Evolutionary conservation across 2,329 filamentous ascomycete genomes (phyloP).

Genomic region (Shiraia bambusicola): DNA sequence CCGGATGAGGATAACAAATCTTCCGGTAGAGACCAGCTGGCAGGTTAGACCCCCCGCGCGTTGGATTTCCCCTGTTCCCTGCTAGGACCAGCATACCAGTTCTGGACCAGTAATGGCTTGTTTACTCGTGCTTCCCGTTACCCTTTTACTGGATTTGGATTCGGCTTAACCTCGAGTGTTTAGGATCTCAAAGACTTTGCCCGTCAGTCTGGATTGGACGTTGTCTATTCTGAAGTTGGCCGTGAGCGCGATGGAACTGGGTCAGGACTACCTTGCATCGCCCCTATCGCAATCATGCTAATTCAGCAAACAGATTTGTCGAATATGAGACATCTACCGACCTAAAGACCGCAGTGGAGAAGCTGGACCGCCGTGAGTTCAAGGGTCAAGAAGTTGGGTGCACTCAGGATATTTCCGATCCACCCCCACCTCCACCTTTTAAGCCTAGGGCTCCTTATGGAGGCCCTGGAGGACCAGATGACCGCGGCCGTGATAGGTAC

Average conservation of each 20-base stretch:
- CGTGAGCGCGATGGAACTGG: conserved; percentile 91
- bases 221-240: conserved; percentile 95
- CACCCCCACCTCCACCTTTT: conserved; percentile 40
- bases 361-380: conserved; percentile 90
- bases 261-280: conserved; percentile 56
- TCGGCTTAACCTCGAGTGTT: conserved; percentile 77
- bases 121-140: conserved; percentile 35
- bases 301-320: conserved; percentile 72
- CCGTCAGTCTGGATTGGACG: conserved; percentile 91
- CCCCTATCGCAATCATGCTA: conserved; percentile 4
- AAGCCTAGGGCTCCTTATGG: conserved; percentile 39
- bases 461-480: conserved; percentile 54
- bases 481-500: conserved; percentile 69
- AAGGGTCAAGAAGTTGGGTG: conserved; percentile 87
- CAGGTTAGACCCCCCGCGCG: conserved; percentile 81
- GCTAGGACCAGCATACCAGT: conserved; percentile 41
- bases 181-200: conserved; percentile 99
- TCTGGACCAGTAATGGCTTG: conserved; percentile 42
- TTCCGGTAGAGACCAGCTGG: conserved; percentile 97
- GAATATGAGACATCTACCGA: conserved; percentile 95
- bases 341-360: conserved; percentile 87
- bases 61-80: conserved; percentile 47
- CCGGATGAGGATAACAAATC: conserved; percentile 96
- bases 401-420: conserved; percentile 71
- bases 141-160: conserved; percentile 41